phyloP scores from a whole-genome alignment of 306 rosid genomes.

The Cicer yamashitae region DNA sequence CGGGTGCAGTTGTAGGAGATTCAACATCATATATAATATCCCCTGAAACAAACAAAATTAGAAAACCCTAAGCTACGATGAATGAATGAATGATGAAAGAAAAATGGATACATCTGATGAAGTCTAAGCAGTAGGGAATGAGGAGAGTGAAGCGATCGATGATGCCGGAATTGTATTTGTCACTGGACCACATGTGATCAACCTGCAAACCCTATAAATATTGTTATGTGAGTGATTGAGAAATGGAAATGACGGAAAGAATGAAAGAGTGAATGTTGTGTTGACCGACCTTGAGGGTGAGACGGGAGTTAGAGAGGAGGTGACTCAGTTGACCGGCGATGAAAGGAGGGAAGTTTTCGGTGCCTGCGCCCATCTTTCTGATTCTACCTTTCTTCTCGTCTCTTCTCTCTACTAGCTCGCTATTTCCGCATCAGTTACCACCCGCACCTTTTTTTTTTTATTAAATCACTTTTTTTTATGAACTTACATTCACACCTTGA shows the following conservation, averaged over 20 bases:
- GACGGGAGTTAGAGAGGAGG: conserved; percentile 69
- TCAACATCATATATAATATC: conserved; percentile 71
- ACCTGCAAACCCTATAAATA: conserved; percentile 52
- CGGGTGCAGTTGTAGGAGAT: conserved; percentile 74
- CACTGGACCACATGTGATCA: conserved; percentile 86
- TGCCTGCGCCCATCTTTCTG: conserved; percentile 42
- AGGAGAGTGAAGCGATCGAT: conserved; percentile 83
- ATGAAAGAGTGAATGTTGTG: neutral
- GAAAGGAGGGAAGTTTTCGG: conserved; percentile 68
- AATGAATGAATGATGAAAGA: neutral
- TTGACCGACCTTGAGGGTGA: conserved; percentile 58
- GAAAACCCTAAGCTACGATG: conserved; percentile 35
- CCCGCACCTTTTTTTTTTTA: too few species aligned
- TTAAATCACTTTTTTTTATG: too few species aligned
- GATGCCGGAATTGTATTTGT: conserved; percentile 59
- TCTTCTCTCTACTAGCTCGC: neutral
- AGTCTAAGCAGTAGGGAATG: conserved; percentile 87
- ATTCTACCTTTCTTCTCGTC: neutral
- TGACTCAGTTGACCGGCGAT: conserved; percentile 79
- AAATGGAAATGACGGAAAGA: neutral
- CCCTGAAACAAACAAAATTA: conserved; percentile 58
- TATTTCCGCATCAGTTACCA: neutral
- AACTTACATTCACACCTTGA: too few species aligned
- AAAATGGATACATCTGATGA: conserved; percentile 66
- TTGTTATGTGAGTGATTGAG: neutral